A percentile compares a stretch with the other conserved stretches of the same genome.
Evolutionary conservation across 192 early-diverging fungal genomes (phyloP).

Genomic region (Dimargaris cristalligena): DNA sequence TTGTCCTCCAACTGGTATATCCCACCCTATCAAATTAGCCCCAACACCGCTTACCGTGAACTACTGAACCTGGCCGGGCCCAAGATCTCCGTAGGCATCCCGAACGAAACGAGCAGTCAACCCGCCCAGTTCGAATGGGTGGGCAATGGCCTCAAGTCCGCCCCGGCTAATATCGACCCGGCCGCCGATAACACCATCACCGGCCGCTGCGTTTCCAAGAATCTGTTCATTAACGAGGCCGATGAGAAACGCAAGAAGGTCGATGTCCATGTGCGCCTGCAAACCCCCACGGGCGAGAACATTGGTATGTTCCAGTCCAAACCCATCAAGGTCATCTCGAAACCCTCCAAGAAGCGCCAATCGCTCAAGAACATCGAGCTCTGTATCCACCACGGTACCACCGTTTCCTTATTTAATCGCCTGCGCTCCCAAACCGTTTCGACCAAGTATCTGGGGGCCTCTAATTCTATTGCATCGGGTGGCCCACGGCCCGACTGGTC

Average conservation of each 20-base stretch:
- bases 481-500: conserved; percentile 31
- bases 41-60: conserved; percentile 5
- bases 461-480: conserved; percentile 24
- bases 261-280: conserved; percentile 51
- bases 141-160: background rate
- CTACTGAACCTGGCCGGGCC: conserved; percentile 23
- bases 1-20: conserved; percentile 58
- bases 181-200: conserved; percentile 17
- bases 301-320: conserved; percentile 55
- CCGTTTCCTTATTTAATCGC: conserved; percentile 77
- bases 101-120: conserved; percentile 34
- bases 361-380: conserved; percentile 69
- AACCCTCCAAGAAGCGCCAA: conserved; percentile 80
- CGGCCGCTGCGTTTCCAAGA: conserved; percentile 63
- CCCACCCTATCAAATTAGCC: conserved; percentile 14
- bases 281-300: conserved; percentile 38
- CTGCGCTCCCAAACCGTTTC: conserved; percentile 77
- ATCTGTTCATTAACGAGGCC: conserved; percentile 69
- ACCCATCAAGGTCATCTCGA: conserved; percentile 79
- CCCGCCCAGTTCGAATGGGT: conserved; percentile 34
- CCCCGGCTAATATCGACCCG: too few relatives aligned
- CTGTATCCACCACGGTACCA: conserved; percentile 73
- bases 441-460: conserved; percentile 64
- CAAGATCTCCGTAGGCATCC: conserved; percentile 38
- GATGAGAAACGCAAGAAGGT: conserved; percentile 73